Evolutionary conservation across 495 filamentous ascomycete species (phyloP).

Genomic region (Xylaria cubensis): DNA sequence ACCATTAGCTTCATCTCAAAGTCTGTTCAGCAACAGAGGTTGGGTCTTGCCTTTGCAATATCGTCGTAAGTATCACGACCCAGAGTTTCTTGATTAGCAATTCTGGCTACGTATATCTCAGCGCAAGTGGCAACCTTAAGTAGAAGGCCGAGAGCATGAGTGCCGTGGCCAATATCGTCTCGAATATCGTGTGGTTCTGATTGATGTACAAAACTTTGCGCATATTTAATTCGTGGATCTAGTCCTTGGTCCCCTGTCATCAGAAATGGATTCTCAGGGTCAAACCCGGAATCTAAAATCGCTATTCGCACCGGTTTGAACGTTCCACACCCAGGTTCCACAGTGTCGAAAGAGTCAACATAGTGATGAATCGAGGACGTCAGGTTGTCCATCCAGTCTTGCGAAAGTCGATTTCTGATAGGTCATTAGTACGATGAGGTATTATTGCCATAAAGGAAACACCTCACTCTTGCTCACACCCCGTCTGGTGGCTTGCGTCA

Average conservation of each 20-base stretch:
- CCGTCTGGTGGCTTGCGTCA: conserved; percentile 40
- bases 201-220: conserved; percentile 9
- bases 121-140: conserved; percentile 42
- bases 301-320: conserved; percentile 42
- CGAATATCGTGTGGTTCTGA: conserved; percentile 26
- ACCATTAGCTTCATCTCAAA: background rate
- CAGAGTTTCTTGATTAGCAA: conserved; percentile 28
- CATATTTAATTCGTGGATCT: conserved; percentile 7
- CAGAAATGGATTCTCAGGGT: conserved; percentile 39
- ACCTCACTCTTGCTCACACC: conserved; percentile 39
- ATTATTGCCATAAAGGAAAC: conserved; percentile 1
- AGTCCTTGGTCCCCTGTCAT: conserved; percentile 26
- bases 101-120: conserved; percentile 45
- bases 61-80: background rate
- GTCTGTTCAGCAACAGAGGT: background rate
- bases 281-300: conserved; percentile 44
- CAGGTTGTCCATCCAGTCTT: background rate
- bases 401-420: background rate
- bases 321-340: conserved; percentile 16
- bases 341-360: conserved; percentile 20
- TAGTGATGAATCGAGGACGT: background rate
- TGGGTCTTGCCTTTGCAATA: background rate
- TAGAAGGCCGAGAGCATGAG: conserved; percentile 43
- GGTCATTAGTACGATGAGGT: background rate
- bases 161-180: conserved; percentile 46